Evolutionary conservation across 805 yeast genomes (phyloP).

Genomic region (Clavispora santaluciae): DNA sequence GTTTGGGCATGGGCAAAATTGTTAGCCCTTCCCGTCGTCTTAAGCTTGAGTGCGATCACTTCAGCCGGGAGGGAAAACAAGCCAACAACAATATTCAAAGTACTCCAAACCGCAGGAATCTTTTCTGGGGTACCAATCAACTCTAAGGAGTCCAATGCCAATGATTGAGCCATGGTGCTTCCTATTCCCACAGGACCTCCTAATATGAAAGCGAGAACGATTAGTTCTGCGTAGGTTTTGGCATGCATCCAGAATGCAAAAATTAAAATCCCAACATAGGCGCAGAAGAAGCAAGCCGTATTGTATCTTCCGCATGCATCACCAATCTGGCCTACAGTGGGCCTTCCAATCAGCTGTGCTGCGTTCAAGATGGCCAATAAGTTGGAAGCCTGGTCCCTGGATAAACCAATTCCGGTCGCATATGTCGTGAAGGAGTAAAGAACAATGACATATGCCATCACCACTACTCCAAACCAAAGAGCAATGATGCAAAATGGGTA

Average conservation of each 20-base stretch:
- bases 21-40: slow-evolving; percentile 6
- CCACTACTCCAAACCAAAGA: slow-evolving; percentile 33
- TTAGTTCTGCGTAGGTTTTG: slow-evolving; percentile 23
- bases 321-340: slow-evolving; percentile 43
- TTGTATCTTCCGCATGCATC: slow-evolving; percentile 47
- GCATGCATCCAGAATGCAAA: slow-evolving; percentile 39
- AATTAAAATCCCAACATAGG: slow-evolving; percentile 21
- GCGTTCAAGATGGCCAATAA: slow-evolving; percentile 36
- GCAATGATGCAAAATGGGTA: slow-evolving; percentile 21
- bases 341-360: slow-evolving; percentile 46
- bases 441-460: slow-evolving; percentile 34
- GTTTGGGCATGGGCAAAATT: slow-evolving; percentile 52
- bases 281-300: slow-evolving; percentile 17
- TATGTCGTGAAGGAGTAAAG: slow-evolving; percentile 37
- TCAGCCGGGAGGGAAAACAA: slow-evolving; percentile 43
- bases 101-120: slow-evolving; percentile 38
- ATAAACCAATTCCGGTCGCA: slow-evolving; percentile 42
- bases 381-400: slow-evolving; percentile 25
- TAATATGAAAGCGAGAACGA: slow-evolving; percentile 25
- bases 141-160: slow-evolving; percentile 13
- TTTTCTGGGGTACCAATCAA: slow-evolving; percentile 12
- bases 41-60: slow-evolving; percentile 42
- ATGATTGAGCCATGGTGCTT: slow-evolving; percentile 18
- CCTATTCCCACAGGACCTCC: slow-evolving; percentile 31
- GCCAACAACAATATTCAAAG: slow-evolving; percentile 29